Conservation (phyloP, 495 filamentous ascomycete genomes). For the Aspergillus avenaceus region DNA sequence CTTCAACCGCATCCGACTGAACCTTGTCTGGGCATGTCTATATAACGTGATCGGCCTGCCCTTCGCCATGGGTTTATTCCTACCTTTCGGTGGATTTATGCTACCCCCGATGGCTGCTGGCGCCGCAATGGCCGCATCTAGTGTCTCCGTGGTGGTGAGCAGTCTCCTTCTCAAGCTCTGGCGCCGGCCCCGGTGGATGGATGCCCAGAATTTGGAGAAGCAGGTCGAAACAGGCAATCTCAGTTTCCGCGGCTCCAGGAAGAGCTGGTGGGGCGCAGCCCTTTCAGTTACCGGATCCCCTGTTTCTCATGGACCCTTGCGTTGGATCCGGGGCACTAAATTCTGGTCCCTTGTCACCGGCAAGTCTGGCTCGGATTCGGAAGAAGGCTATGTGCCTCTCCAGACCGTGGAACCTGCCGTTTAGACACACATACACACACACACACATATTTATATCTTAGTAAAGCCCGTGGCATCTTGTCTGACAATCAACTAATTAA, state of each 20-base stretch:
- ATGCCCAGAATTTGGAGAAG: conserved; percentile 60
- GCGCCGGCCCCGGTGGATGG: conserved; percentile 87
- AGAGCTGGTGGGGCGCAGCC: conserved; percentile 32
- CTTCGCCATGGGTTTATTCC: conserved; percentile 91
- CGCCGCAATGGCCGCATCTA: conserved; percentile 88
- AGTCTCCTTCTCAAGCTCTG: conserved; percentile 83
- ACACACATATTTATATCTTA: neutral
- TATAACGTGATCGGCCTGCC: conserved; percentile 93
- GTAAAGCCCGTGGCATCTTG: neutral
- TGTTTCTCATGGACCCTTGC: conserved; percentile 14
- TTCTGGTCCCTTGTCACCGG: conserved; percentile 30
- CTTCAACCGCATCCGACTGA: conserved; percentile 89
- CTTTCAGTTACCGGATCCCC: conserved; percentile 19
- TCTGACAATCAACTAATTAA: too few species aligned
- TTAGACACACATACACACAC: too few species aligned
- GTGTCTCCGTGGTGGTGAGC: conserved; percentile 83
- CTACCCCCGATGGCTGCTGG: conserved; percentile 94
- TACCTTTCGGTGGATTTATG: conserved; percentile 83
- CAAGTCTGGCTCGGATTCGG: conserved; percentile 18
- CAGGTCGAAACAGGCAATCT: conserved; percentile 19
- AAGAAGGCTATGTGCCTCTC: conserved; percentile 42
- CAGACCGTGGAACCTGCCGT: conserved; percentile 40
- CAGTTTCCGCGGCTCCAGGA: conserved; percentile 11
- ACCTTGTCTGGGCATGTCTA: conserved; percentile 83
- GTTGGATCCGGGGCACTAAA: conserved; percentile 15